Evolutionary conservation across 805 yeast genomes (phyloP), one percentile per base, ranked within the genome.

Genomic region (Metschnikowia kofuensis): DNA sequence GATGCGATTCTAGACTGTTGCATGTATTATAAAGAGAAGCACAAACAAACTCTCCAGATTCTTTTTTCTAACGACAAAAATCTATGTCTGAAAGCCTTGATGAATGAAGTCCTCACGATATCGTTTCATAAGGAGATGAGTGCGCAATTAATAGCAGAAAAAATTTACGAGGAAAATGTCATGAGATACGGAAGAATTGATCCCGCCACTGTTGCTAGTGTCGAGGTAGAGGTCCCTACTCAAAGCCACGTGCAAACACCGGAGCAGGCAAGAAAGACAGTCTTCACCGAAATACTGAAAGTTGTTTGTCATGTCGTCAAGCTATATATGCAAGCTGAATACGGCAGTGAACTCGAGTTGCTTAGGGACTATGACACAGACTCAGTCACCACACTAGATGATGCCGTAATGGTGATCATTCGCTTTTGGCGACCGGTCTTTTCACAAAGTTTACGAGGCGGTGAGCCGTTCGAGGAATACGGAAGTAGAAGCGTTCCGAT

Each of bases 1-100:
- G 96, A 90, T 59, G 77, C 96, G 0, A 90, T 91, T 52, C 66
- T 90, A 38, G 97, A 91, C 63, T 89, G 96, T 62, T 86, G 95
- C 57, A 59, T 85, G 27, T 89, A 77, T 60, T 82, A 84, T 49
- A 74, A 77, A 51, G 65, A 69, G 11, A 64, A 66, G 12, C 54
- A 63, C 44, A 57, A 64, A 2, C 56, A 65, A 5, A 57, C 64
- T 10, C 56, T 73, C 21, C 85, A 85, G 7, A 76, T 90, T 2
- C 63, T 88, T 27, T 59, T 90, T 50, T 85, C 96, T 0, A 87
- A 91, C 62, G 97, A 91, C 63, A 85, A 83, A 56, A 91, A 90
- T 61, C 71, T 91, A 8, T 89, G 97, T 63, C 64, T 80, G 53
- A 87, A 86, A 63, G 95, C 96, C 0, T 66, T 89, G 40, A 66